Evolutionary conservation across 495 filamentous ascomycete genomes (phyloP).

Genomic region (Aspergillus diversus): DNA sequence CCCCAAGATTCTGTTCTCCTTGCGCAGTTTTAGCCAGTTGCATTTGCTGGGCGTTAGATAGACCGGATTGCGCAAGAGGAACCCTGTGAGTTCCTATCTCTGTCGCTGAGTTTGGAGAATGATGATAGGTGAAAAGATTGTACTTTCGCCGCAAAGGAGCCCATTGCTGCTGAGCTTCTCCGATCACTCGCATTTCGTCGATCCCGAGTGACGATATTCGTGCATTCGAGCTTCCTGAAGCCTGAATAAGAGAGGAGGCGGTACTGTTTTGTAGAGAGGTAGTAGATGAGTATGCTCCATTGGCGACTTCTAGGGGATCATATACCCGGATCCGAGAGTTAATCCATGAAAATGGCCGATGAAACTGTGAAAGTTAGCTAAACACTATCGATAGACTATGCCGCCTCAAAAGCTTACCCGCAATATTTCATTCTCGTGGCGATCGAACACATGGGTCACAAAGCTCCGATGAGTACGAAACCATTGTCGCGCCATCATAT

Average conservation of each 20-base stretch:
- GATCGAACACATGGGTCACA: slow-evolving; percentile 72
- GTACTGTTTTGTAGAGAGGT: slow-evolving; percentile 47
- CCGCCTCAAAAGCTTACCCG: slow-evolving; percentile 42
- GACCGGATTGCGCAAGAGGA: slow-evolving; percentile 47
- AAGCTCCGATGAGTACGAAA: slow-evolving; percentile 69
- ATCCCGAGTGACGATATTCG: slow-evolving; percentile 56
- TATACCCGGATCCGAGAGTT: slow-evolving; percentile 67
- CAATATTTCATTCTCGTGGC: slow-evolving; percentile 64
- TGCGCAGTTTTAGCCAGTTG: slow-evolving; percentile 41
- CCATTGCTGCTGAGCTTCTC: slow-evolving; percentile 72
- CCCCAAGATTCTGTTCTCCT: slow-evolving; percentile 37
- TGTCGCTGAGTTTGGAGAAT: slow-evolving; percentile 36
- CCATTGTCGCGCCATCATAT: slow-evolving; percentile 63
- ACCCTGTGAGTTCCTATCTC: slow-evolving; percentile 42
- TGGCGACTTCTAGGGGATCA: slow-evolving; percentile 53
- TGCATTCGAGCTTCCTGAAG: slow-evolving; percentile 43
- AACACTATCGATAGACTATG: background rate
- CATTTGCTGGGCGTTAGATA: slow-evolving; percentile 53
- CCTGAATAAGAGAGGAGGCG: slow-evolving; percentile 43
- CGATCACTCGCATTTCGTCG: slow-evolving; percentile 65
- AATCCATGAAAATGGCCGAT: slow-evolving; percentile 71
- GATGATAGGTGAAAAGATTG: slow-evolving; percentile 62
- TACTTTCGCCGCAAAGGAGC: slow-evolving; percentile 68
- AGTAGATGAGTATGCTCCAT: slow-evolving; percentile 38
- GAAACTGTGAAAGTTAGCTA: slow-evolving; percentile 47